Evolutionary conservation across 177 flowering plant genomes (phyloP).

Genomic region (Vitis hybrid): DNA sequence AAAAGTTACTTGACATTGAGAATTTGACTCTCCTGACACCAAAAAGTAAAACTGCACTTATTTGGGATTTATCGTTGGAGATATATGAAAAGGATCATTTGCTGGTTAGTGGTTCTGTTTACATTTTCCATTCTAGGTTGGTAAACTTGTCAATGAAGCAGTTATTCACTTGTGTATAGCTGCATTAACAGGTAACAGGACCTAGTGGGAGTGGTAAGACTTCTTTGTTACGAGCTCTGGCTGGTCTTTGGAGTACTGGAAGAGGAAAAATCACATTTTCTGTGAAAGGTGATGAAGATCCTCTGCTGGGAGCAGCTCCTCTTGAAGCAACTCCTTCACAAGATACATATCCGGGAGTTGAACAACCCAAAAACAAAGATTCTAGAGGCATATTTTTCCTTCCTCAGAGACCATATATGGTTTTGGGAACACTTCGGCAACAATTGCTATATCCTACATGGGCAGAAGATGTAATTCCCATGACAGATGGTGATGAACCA

Average conservation of each 20-base stretch:
- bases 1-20: constrained; percentile 58
- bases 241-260: constrained; percentile 93
- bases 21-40: constrained; percentile 84
- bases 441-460: constrained; percentile 96
- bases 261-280: constrained; percentile 76
- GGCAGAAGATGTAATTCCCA: constrained; percentile 36
- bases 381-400: constrained; percentile 68
- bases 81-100: constrained; percentile 63
- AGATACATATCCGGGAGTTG: constrained; percentile 13
- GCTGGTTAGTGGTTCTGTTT: constrained; percentile 54
- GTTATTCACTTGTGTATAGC: constrained; percentile 1
- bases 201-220: constrained; percentile 99
- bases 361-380: constrained; percentile 24
- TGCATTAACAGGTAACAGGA: constrained; percentile 65
- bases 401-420: constrained; percentile 98
- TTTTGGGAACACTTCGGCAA: constrained; percentile 90
- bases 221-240: constrained; percentile 86
- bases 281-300: constrained; percentile 32
- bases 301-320: constrained; percentile 25
- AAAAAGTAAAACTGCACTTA: constrained; percentile 51
- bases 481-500: constrained; percentile 27
- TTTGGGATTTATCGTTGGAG: constrained; percentile 67
- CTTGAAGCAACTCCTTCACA: constrained; percentile 15
- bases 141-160: constrained; percentile 4
- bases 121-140: not conserved